Conservation (phyloP, 306 rosid species). For the Pueraria montana region DNA sequence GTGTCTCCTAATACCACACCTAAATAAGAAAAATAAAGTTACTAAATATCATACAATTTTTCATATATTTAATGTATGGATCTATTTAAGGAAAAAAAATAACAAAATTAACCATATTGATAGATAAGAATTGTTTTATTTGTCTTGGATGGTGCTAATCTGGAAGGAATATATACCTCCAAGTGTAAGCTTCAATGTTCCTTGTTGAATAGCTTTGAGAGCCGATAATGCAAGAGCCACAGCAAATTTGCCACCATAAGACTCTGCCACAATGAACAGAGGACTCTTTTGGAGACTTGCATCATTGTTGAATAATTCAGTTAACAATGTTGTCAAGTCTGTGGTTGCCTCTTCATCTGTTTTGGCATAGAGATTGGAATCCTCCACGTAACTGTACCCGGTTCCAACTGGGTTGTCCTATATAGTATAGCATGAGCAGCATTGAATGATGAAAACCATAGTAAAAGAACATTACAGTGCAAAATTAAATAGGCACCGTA, state of each 20-base stretch:
- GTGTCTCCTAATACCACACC: conserved; percentile 2
- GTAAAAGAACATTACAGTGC: too few relatives aligned
- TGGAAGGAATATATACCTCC: background rate
- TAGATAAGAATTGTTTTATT: too few relatives aligned
- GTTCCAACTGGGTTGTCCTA: conserved; percentile 6
- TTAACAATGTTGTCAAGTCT: background rate
- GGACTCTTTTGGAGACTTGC: conserved; percentile 3
- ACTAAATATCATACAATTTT: background rate
- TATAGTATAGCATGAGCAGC: background rate
- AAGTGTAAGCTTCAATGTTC: background rate
- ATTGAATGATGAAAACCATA: background rate
- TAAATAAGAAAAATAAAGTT: background rate
- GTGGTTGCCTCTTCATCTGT: background rate
- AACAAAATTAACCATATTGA: background rate
- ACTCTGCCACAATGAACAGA: conserved; percentile 21
- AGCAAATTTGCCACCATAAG: conserved; percentile 23
- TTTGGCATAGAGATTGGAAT: background rate
- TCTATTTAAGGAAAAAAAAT: background rate
- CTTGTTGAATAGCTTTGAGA: conserved; percentile 3
- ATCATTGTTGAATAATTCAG: conserved; percentile 1
- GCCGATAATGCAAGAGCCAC: background rate
- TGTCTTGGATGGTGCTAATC: background rate
- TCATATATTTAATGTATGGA: background rate
- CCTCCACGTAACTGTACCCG: conserved; percentile 11
- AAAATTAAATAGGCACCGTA: too few relatives aligned